Base-by-base conservation (phyloP, 2,329 filamentous ascomycete genomes). In the Penicillium sp. region DNA sequence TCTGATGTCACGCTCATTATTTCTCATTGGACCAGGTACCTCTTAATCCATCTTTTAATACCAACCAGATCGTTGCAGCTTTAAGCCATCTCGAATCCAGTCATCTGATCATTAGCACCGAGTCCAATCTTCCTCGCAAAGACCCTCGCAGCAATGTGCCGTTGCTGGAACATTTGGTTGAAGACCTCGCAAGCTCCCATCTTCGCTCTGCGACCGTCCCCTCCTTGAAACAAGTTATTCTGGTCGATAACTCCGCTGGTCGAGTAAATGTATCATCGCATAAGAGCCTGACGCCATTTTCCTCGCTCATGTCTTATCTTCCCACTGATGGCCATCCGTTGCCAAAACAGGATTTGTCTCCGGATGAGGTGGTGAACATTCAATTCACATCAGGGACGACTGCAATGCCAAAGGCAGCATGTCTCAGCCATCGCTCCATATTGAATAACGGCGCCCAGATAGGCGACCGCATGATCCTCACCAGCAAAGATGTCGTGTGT, bases 331-430 rank as follows among this genome's bases (percentile, higher is more conserved):
- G 55, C 32, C 44, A 40, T 32, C 42, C 62, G 44, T 39, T 84
- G 66, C 53, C 64, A 55, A 44, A 69, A 64, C 60, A 70, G 58
- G 8, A 51, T 52, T 18, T 62, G 15, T 64, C 69, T 82, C 71
- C 79, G 0, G 61, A 76, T 44, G 90, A 96, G 34, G 79, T 84
- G 2, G 82, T 93, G 50, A 96, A 95, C 59, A 95, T 96, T 48
- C 90, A 96, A 62, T 96, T 96, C 68, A 98, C 92, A 0, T 90
- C 84, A 0, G 92, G 90, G n/a, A 96, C 92, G 0, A 96, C 92
- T 0, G 85, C 85, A 0, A 73, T 77, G 55, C 90, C 89, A 14
- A 96, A 96, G 67, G 92, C 92, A 0, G 90, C 90, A 1, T 93
- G 88, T 69, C 75, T 98, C 20, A 82, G 78, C 0, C 90, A 96